Base-by-base conservation (phyloP, 2,329 filamentous ascomycete genomes). In the Ophiostoma montium region DNA sequence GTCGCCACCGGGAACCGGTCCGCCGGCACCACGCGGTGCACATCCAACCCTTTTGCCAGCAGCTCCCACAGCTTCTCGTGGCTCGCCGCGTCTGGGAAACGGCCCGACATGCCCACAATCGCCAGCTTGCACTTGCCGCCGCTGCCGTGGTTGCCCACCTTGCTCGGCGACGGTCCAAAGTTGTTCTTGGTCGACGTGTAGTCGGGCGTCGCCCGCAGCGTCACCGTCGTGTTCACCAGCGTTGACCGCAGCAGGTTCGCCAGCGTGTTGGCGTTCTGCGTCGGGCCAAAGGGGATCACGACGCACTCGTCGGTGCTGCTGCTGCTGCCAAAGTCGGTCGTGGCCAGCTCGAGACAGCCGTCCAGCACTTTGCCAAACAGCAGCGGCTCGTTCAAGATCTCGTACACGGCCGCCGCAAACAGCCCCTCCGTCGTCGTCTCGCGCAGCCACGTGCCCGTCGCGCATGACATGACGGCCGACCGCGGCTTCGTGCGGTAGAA, bases 41-140 rank as follows among this genome's bases (percentile, higher is more conserved):
- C 83, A 61, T 87, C 84, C 8, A 86, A 72, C 12, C 84, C 84
- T 62, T 83, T 80, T 61, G 80, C 76, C 18, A 89, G 70, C 4
- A 88, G 69, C 52, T 86, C 78, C 84, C 84, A 89, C 30, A 89
- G 75, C 49, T 76, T 76, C 51, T 87, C 81, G 53, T 79, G 74
- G 58, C 73, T 82, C 15, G 78, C 80, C 46, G 84, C 81, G 57
- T 83, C 80, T 2, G 84, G 84, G 62, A 86, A 88, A 46, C 84
- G 75, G 46, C 84, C 84, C 42, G 84, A 76, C 76, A 87, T 85
- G 47, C 87, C 87, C 32, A 94, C 83, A 54, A 94, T 88, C 50
- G 87, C 87, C 54, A 94, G 76, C 63, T 88, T 89, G 61, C 78
- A 76, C 58, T 76, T 65, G 13, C 67, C 67, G 9, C 54, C 60